Evolutionary conservation across 768 basidiomycete genomes (phyloP), one percentile per base, ranked within the genome.

Genomic region (Myochromella boudieri): DNA sequence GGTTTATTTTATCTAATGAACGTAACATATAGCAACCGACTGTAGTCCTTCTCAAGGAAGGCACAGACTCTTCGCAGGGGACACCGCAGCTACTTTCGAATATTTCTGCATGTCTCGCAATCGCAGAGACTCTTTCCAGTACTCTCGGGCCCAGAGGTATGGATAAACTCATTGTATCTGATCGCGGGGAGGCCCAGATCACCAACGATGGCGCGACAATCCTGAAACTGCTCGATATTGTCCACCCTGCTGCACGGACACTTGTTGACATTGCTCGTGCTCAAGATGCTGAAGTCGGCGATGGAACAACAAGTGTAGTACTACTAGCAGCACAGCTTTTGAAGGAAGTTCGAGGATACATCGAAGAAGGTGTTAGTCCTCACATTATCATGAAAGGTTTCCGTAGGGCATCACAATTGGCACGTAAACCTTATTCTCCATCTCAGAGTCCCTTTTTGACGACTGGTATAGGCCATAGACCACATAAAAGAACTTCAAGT

Each of bases 121-220:
- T 99, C 56, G 71, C 95, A 37, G 83, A 92, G 63, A 97, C 92
- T 2, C 81, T 99, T 44, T 78, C 97, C 17, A 93, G 82, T 46
- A 98, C 97, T 25, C 82, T 99, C n/a, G 97, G 97, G 11, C 97
- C 97, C 6, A 77, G 97, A 49, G 97, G 97, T 53, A 98, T 99
- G 97, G 97, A 99, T 68, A 98, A 97, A 66, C 76, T 98, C 36
- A 97, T 97, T 56, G 95, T 97, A 2, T 86, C 86, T 51, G 87
- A 91, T 49, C 82, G 94, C 46, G 95, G 97, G 40, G 88, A 95
- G 51, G 93, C 97, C 7, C 95, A 97, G 72, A 99, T 99, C 63
- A 98, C 97, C 17, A 99, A 99, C 68, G 97, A 99, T 80, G 97
- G 97, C 48, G 97, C 97, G 27, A 99, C 97, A 51, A 97, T 99